Percentiles rank a stretch among this genome's conserved stretches.
Evolutionary conservation across 2,329 filamentous ascomycete genomes (phyloP).

Genomic region (Nigrospora oryzae): DNA sequence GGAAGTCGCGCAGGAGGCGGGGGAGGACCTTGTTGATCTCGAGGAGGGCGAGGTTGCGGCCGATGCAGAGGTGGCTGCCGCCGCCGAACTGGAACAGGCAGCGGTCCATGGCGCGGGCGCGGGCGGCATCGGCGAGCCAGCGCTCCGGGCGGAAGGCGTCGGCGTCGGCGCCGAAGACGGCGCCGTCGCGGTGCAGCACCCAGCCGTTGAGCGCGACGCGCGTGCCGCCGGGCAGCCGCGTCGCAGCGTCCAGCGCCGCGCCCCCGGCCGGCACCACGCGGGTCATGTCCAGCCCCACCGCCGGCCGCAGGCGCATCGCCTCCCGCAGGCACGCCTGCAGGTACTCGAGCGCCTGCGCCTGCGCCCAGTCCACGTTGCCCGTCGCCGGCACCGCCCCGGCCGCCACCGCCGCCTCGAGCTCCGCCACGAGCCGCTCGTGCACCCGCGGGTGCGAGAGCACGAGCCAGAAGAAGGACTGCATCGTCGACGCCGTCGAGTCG

Average conservation of each 20-base stretch:
- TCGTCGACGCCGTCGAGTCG: conserved; percentile 51
- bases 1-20: conserved; percentile 43
- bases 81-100: conserved; percentile 51
- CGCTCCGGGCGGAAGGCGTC: conserved; percentile 44
- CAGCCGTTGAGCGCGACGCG: conserved; percentile 45
- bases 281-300: conserved; percentile 46
- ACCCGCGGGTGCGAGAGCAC: conserved; percentile 34
- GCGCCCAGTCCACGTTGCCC: conserved; percentile 36
- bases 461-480: conserved; percentile 48
- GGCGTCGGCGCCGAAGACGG: conserved; percentile 41
- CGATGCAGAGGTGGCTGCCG: conserved; percentile 46
- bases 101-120: conserved; percentile 37
- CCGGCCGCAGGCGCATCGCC: conserved; percentile 45
- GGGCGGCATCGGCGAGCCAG: conserved; percentile 40
- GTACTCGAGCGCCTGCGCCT: conserved; percentile 41
- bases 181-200: conserved; percentile 39
- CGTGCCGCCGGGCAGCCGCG: conserved; percentile 40
- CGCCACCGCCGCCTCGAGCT: conserved; percentile 33
- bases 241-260: conserved; percentile 39
- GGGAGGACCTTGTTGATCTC: conserved; percentile 53
- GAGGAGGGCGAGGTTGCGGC: conserved; percentile 43
- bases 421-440: conserved; percentile 28
- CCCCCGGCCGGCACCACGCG: conserved; percentile 41
- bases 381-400: conserved; percentile 22
- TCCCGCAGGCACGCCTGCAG: conserved; percentile 50